Base-by-base conservation (phyloP, 805 yeast genomes). In the Schwanniomyces vanrijiae region DNA sequence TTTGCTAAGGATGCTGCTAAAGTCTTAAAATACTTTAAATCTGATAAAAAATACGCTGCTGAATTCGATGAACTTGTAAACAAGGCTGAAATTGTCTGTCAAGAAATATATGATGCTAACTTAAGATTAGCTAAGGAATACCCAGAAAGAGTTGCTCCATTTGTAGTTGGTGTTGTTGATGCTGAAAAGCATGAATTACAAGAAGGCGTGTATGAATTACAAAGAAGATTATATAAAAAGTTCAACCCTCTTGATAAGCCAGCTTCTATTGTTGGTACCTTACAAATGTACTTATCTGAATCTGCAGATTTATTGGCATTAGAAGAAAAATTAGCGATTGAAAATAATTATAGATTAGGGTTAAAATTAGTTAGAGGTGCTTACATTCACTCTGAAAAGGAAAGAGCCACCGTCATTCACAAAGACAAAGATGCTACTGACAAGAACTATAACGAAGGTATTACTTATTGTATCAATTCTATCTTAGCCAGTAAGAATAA, bases 341-440 rank as follows among this genome's bases (percentile, higher is more conserved):
- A 76, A 46, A 76, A 79, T 44, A 65, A 68, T 45, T 91, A 91
- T 67, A 80, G 86, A 61, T 69, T 90, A 47, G 97, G 96, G 18
- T 73, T 90, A 74, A 91, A 91, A 68, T 77, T 91, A 46, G 98
- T 91, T 14, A 82, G 98, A 67, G 98, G 98, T 54, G 98, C 98
- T 13, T 91, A 91, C 72, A 82, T 91, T 50, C 97, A 91, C 64
- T 82, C 96, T 5, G 98, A 91, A 71, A 80, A 86, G 29, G 76
- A 85, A 53, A 77, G 97, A 60, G 54, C 61, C 43, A 55, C 66
- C 4, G 84, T 88, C 16, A 89, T 91, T 50, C 92, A 85, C 69
- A 72, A 76, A 52, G 79, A 90, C 25, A 91, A 92, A 68, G 75
- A 71, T 43, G 91, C 81, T 50, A 88, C 97, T n/a, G 98, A 91